These are phyloP conservation scores for Ustanciosporium gigantosporum DNA, from an alignment of 1,284 basidiomycete species.

Conservation along the genomic window DNA sequence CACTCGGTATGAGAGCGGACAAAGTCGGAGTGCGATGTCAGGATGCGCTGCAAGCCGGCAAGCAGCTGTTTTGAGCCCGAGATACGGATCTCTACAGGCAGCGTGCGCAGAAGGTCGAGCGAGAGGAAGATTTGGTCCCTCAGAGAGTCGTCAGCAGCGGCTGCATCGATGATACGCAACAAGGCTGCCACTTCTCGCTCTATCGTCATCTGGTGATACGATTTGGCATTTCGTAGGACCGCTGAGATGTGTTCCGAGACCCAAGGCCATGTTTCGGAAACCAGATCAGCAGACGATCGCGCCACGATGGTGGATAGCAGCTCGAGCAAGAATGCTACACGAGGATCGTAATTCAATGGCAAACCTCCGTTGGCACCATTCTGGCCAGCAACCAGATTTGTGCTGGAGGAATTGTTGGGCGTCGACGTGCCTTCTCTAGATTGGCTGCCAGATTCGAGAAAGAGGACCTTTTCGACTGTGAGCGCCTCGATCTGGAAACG, in stretches of 20 bases:
- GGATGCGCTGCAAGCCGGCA: slow-evolving; percentile 76
- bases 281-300: slow-evolving; percentile 68
- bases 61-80: slow-evolving; percentile 88
- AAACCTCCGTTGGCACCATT: slow-evolving; percentile 33
- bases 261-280: slow-evolving; percentile 87
- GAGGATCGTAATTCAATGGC: slow-evolving; percentile 83
- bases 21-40: slow-evolving; percentile 72
- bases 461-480: slow-evolving; percentile 69
- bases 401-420: slow-evolving; percentile 62
- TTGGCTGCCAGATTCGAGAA: slow-evolving; percentile 14
- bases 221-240: slow-evolving; percentile 74
- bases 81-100: slow-evolving; percentile 77
- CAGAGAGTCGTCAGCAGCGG: slow-evolving; percentile 60
- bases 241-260: slow-evolving; percentile 87
- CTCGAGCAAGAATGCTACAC: slow-evolving; percentile 89
- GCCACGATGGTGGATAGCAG: slow-evolving; percentile 84
- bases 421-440: slow-evolving; percentile 51
- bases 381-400: background rate
- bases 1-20: slow-evolving; percentile 73
- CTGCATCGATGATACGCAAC: slow-evolving; percentile 35
- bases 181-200: slow-evolving; percentile 85
- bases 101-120: slow-evolving; percentile 80
- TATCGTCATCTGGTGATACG: slow-evolving; percentile 85
- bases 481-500: slow-evolving; percentile 84
- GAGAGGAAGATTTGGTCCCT: slow-evolving; percentile 92